A percentile compares a stretch with the other conserved stretches of the same genome.
These are phyloP conservation scores for Collariella sp. DNA, from an alignment of 495 filamentous ascomycete genomes.

Conservation along the genomic window DNA sequence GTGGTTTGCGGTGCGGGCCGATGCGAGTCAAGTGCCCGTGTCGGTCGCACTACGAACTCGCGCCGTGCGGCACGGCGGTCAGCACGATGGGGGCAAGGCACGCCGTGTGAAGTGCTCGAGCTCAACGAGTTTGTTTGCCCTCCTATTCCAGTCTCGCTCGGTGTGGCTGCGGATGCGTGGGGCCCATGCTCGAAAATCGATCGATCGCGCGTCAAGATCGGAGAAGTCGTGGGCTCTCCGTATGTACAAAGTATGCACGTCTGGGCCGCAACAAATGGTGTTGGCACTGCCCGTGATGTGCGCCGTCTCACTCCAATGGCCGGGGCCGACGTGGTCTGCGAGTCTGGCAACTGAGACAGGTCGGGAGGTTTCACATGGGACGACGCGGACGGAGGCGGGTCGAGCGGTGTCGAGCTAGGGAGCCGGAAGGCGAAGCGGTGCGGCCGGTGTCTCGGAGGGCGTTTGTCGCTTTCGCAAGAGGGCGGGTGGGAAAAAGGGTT, in stretches of 20 bases:
- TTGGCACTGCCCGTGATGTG: background rate
- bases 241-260: background rate
- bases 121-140: background rate
- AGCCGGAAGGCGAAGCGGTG: background rate
- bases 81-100: background rate
- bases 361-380: background rate
- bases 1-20: conserved; percentile 6
- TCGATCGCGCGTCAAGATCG: background rate
- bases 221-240: too few relatives aligned
- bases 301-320: background rate
- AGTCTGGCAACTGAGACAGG: background rate
- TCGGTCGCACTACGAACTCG: background rate
- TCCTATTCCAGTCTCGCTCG: conserved; percentile 5
- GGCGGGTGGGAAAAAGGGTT: background rate
- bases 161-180: conserved; percentile 5
- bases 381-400: background rate
- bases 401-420: background rate
- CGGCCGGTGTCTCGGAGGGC: conserved; percentile 4
- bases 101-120: background rate
- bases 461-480: background rate
- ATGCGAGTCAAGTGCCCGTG: background rate
- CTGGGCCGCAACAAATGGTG: background rate
- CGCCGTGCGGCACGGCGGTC: background rate
- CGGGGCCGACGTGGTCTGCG: background rate
- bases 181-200: conserved; percentile 10